Percentiles rank a stretch among this genome's conserved stretches.
Conservation (phyloP, 306 rosid species). For the Rubus idaeus region DNA sequence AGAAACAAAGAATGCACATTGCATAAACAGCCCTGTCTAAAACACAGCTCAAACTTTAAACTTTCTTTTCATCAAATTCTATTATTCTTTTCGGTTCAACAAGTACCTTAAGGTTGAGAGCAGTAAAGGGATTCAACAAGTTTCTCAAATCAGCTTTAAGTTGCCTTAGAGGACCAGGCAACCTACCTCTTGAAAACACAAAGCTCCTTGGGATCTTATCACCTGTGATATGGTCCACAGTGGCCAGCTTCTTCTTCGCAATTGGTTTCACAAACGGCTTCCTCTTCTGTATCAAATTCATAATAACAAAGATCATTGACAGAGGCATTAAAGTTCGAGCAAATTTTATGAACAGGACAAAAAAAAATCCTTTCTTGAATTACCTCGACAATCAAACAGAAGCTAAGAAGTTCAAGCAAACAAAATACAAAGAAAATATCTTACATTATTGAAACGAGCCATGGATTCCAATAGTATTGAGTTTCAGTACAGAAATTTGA, state of each 20-base stretch:
- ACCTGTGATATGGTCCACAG: slow-evolving; percentile 85
- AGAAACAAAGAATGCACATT: neutral
- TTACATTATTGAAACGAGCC: slow-evolving; percentile 53
- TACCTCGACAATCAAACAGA: slow-evolving; percentile 23
- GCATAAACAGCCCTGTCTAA: neutral
- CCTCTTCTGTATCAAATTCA: slow-evolving; percentile 33
- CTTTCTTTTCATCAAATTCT: neutral
- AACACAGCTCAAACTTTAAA: neutral
- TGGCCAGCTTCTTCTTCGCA: slow-evolving; percentile 47
- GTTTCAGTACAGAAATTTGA: slow-evolving; percentile 1
- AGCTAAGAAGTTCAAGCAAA: neutral
- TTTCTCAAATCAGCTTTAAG: slow-evolving; percentile 90
- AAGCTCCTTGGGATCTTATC: slow-evolving; percentile 91
- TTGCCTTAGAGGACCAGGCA: slow-evolving; percentile 80
- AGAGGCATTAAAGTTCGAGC: neutral
- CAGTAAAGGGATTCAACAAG: slow-evolving; percentile 85
- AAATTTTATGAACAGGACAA: neutral
- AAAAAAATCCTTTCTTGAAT: neutral
- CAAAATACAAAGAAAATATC: neutral
- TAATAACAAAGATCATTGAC: slow-evolving; percentile 1
- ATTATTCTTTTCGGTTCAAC: neutral
- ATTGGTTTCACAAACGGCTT: slow-evolving; percentile 56
- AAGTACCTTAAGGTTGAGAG: slow-evolving; percentile 70
- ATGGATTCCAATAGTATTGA: slow-evolving; percentile 22
- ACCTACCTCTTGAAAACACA: slow-evolving; percentile 76